phyloP scores from a whole-genome alignment of 2,329 filamentous ascomycete genomes.

The Paraphaeosphaeria minitans region DNA sequence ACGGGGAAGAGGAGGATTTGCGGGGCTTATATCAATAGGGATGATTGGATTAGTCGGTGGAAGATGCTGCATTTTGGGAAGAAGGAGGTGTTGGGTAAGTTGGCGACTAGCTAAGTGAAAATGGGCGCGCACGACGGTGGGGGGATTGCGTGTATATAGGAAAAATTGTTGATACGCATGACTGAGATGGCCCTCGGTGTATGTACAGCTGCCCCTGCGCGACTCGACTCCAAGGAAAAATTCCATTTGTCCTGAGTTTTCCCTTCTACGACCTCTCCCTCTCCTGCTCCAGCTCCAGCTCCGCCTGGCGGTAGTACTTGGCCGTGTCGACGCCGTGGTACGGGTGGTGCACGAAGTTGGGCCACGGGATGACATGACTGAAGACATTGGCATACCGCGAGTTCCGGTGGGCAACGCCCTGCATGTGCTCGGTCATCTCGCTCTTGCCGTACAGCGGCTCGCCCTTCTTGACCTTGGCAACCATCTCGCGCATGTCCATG shows the following conservation, averaged over 20 bases:
- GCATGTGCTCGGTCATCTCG: conserved; percentile 81
- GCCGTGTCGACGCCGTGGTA: conserved; percentile 93
- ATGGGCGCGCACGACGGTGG: too few species aligned
- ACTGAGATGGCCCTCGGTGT: conserved; percentile 28
- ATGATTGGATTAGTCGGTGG: conserved; percentile 30
- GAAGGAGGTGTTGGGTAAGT: conserved; percentile 20
- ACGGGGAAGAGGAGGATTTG: conserved; percentile 85
- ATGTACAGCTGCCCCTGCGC: conserved; percentile 32
- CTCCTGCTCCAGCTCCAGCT: conserved; percentile 89
- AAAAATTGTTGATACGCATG: conserved; percentile 39
- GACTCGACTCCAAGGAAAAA: conserved; percentile 22
- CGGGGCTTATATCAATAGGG: conserved; percentile 69
- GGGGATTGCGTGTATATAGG: neutral
- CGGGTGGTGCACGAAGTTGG: conserved; percentile 94
- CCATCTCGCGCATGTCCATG: conserved; percentile 99
- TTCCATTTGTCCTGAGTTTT: conserved; percentile 8
- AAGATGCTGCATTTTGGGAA: conserved; percentile 26
- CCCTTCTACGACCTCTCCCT: conserved; percentile 22
- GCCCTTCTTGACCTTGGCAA: conserved; percentile 90
- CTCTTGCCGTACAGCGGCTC: conserved; percentile 87
- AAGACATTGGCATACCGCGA: conserved; percentile 89
- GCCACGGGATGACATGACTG: conserved; percentile 87
- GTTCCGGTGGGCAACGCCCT: conserved; percentile 90
- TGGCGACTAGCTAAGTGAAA: conserved; percentile 16
- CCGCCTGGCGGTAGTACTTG: conserved; percentile 96